Conservation (phyloP, 2,329 filamentous ascomycete genomes). For the Phoma sp. region DNA sequence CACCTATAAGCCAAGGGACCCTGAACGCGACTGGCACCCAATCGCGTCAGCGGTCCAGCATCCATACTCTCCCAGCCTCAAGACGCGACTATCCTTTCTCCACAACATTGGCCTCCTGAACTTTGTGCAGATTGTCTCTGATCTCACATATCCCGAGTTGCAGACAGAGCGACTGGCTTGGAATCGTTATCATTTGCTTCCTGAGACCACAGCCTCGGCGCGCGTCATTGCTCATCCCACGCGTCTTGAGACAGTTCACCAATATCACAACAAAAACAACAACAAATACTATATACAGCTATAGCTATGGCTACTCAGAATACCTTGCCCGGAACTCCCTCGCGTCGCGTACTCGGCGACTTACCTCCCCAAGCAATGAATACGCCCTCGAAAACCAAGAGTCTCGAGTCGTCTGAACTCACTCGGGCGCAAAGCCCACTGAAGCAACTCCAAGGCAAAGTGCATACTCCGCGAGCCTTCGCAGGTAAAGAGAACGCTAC, state of each 20-base stretch:
- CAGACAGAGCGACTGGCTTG: background rate
- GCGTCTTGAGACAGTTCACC: constrained; percentile 18
- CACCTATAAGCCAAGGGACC: background rate
- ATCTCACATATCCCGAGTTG: background rate
- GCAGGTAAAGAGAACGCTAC: constrained; percentile 40
- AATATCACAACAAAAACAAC: constrained; percentile 29
- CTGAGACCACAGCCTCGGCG: background rate
- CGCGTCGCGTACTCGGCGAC: constrained; percentile 45
- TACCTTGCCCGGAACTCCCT: constrained; percentile 37
- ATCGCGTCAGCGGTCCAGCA: constrained; percentile 13
- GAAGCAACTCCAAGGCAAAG: constrained; percentile 42
- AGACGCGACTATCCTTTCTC: constrained; percentile 18
- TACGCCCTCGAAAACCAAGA: constrained; percentile 35
- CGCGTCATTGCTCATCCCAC: constrained; percentile 17
- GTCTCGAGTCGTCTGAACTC: constrained; percentile 27
- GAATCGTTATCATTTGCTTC: background rate
- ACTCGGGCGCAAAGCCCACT: constrained; percentile 41
- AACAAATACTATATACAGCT: constrained; percentile 9
- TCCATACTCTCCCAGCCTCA: constrained; percentile 19
- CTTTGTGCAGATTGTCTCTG: background rate
- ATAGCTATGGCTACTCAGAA: constrained; percentile 36
- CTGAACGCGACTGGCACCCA: constrained; percentile 13
- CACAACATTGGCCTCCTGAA: constrained; percentile 6
- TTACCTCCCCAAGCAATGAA: constrained; percentile 44
- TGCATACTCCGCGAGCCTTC: constrained; percentile 29